Conservation (phyloP, 352 stramenopile species). For the Pythium volutum region DNA sequence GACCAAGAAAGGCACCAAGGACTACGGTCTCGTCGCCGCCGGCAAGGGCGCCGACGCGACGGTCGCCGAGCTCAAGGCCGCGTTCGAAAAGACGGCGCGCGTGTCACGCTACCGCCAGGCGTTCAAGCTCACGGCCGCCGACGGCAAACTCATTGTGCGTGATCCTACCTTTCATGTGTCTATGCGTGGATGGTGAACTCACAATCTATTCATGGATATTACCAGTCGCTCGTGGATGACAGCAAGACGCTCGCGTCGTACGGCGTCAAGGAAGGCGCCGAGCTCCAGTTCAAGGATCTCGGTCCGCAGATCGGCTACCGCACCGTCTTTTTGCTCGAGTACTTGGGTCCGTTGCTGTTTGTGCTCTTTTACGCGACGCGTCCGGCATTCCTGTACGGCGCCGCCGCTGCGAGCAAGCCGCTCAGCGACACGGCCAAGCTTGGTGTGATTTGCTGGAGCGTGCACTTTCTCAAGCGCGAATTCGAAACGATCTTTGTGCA, state of each 20-base stretch:
- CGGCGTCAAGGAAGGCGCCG: slow-evolving; percentile 45
- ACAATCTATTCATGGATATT: background rate
- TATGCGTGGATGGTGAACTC: too few relatives aligned
- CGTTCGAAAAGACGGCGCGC: slow-evolving; percentile 47
- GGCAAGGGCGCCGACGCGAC: slow-evolving; percentile 31
- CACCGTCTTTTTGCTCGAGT: slow-evolving; percentile 87
- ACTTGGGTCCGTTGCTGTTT: slow-evolving; percentile 82
- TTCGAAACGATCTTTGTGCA: slow-evolving; percentile 89
- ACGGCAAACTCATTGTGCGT: slow-evolving; percentile 34
- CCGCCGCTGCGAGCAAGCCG: slow-evolving; percentile 32
- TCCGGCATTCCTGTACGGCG: slow-evolving; percentile 73
- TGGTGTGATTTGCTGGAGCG: slow-evolving; percentile 58
- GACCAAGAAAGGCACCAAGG: slow-evolving; percentile 49
- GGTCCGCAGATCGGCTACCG: slow-evolving; percentile 87
- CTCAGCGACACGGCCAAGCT: slow-evolving; percentile 48
- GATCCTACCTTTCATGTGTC: too few relatives aligned
- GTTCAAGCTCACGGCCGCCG: slow-evolving; percentile 47
- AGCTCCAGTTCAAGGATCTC: slow-evolving; percentile 76
- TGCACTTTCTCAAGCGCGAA: slow-evolving; percentile 87
- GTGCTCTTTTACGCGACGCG: slow-evolving; percentile 74
- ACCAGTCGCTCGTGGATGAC: slow-evolving; percentile 53
- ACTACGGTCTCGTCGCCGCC: slow-evolving; percentile 47
- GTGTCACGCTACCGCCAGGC: slow-evolving; percentile 59
- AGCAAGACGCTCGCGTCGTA: slow-evolving; percentile 49
- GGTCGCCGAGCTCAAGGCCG: slow-evolving; percentile 49